Percentiles rank a stretch among this genome's conserved stretches.
Evolutionary conservation across 768 basidiomycete genomes (phyloP).

Genomic region (Auricularia sp.): DNA sequence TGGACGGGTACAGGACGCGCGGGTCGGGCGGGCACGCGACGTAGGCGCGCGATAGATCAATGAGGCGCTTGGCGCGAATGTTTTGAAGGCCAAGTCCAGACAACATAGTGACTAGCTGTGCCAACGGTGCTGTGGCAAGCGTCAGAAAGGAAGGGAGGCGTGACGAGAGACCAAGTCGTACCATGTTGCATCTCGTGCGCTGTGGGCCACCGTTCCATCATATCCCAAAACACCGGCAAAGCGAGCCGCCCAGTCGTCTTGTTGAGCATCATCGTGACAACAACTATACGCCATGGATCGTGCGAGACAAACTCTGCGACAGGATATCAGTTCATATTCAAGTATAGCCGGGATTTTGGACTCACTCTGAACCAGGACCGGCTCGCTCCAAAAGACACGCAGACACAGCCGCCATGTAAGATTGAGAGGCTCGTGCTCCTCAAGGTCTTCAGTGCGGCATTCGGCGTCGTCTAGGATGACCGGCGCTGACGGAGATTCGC

Average conservation of each 20-base stretch:
- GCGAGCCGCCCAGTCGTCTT: slow-evolving; percentile 56
- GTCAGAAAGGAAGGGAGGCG: background rate
- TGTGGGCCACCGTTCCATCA: slow-evolving; percentile 50
- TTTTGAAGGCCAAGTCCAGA: slow-evolving; percentile 51
- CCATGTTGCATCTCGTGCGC: slow-evolving; percentile 47
- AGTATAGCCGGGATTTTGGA: background rate
- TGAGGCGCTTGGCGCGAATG: slow-evolving; percentile 46
- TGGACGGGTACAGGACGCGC: slow-evolving; percentile 16
- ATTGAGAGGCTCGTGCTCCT: background rate
- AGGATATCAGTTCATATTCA: background rate
- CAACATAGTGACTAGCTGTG: slow-evolving; percentile 37
- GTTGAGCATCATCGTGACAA: slow-evolving; percentile 60
- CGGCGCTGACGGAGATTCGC: too few species aligned
- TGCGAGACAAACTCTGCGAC: slow-evolving; percentile 38
- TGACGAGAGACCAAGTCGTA: background rate
- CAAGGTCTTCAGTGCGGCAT: background rate
- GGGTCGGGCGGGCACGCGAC: slow-evolving; percentile 32
- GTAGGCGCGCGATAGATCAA: slow-evolving; percentile 43
- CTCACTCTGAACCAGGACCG: background rate
- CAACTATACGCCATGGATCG: slow-evolving; percentile 60
- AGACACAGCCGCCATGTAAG: background rate
- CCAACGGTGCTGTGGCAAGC: slow-evolving; percentile 28
- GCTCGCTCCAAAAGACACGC: background rate
- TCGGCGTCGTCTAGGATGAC: too few species aligned
- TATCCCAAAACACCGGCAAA: slow-evolving; percentile 53